These are phyloP conservation scores for Pythium monospermum DNA, from an alignment of 352 stramenopile genomes.

Conservation along the genomic window DNA sequence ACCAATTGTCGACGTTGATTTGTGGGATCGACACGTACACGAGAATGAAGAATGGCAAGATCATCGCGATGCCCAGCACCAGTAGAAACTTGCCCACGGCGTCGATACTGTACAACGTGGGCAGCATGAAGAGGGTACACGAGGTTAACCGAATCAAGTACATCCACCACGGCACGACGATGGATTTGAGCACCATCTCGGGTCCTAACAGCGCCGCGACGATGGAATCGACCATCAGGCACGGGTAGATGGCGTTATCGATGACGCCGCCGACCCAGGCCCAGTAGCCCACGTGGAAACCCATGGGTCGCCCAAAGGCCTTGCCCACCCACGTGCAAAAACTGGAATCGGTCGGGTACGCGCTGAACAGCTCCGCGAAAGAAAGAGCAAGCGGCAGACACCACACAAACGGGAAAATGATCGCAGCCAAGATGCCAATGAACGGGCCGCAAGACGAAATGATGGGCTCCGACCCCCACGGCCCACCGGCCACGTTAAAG, in stretches of 20 bases:
- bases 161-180: conserved; percentile 50
- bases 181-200: conserved; percentile 19
- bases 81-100: conserved; percentile 85
- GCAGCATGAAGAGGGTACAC: conserved; percentile 55
- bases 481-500: conserved; percentile 89
- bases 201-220: conserved; percentile 33
- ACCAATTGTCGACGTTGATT: conserved; percentile 55
- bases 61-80: conserved; percentile 80
- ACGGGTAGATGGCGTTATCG: conserved; percentile 81
- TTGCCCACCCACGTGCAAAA: conserved; percentile 76
- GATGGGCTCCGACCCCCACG: conserved; percentile 93
- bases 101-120: conserved; percentile 79
- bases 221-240: conserved; percentile 64
- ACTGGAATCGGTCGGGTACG: conserved; percentile 62
- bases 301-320: conserved; percentile 67
- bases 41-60: conserved; percentile 91
- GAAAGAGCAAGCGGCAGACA: conserved; percentile 61
- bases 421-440: conserved; percentile 48
- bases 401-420: conserved; percentile 67
- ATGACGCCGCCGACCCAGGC: conserved; percentile 77
- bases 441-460: conserved; percentile 84
- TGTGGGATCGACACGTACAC: conserved; percentile 50
- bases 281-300: conserved; percentile 83
- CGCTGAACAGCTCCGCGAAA: conserved; percentile 69
- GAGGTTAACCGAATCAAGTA: conserved; percentile 38